Conservation (phyloP, 2,329 filamentous ascomycete genomes). For the Colletotrichum simmondsii region DNA sequence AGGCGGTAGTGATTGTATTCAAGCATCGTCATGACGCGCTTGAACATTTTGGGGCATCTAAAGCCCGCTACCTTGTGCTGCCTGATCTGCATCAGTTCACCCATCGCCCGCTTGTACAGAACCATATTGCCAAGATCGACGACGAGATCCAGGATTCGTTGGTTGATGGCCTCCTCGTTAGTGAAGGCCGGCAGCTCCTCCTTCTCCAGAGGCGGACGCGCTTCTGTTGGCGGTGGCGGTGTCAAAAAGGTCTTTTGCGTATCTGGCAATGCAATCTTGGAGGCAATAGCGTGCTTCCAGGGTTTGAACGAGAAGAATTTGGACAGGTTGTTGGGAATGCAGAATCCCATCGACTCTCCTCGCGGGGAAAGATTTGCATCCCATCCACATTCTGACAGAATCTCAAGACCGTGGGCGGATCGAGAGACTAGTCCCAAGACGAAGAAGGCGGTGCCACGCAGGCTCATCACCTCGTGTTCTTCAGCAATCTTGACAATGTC, state of each 20-base stretch:
- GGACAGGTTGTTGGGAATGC: slow-evolving; percentile 82
- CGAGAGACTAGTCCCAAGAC: slow-evolving; percentile 92
- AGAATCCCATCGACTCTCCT: slow-evolving; percentile 87
- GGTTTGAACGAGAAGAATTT: slow-evolving; percentile 79
- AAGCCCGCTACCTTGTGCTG: slow-evolving; percentile 80
- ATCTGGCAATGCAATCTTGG: slow-evolving; percentile 58
- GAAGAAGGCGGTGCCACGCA: slow-evolving; percentile 96
- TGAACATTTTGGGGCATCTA: slow-evolving; percentile 80
- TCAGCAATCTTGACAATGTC: slow-evolving; percentile 91
- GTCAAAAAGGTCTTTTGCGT: slow-evolving; percentile 64
- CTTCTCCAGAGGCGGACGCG: slow-evolving; percentile 55
- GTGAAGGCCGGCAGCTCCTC: slow-evolving; percentile 56
- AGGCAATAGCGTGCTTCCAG: slow-evolving; percentile 64
- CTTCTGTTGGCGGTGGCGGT: slow-evolving; percentile 53
- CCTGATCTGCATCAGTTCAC: slow-evolving; percentile 84
- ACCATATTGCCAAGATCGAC: slow-evolving; percentile 94
- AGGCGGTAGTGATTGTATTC: slow-evolving; percentile 92
- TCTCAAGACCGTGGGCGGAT: slow-evolving; percentile 91
- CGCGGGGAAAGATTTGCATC: slow-evolving; percentile 87
- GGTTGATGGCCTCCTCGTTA: slow-evolving; percentile 73
- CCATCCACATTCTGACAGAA: slow-evolving; percentile 91
- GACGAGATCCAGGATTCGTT: slow-evolving; percentile 85
- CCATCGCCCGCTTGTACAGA: slow-evolving; percentile 86
- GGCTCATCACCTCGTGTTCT: slow-evolving; percentile 86
- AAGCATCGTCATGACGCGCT: slow-evolving; percentile 84